phyloP scores from a whole-genome alignment of 129 eudicot genomes.

The Daucus carota region DNA sequence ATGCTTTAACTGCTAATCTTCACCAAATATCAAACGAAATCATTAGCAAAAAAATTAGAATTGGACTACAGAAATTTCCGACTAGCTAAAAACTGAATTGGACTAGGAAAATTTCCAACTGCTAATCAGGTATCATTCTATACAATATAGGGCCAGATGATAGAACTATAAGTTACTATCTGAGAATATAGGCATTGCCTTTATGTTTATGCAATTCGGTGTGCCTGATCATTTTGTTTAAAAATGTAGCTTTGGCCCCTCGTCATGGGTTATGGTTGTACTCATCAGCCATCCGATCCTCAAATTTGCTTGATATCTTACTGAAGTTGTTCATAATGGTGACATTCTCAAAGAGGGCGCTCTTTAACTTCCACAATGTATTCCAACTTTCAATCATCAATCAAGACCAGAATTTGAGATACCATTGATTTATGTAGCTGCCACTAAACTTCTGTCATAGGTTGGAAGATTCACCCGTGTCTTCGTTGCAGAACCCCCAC shows the following conservation, averaged over 20 bases:
- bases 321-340: neutral
- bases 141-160: neutral
- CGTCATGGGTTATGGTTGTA: neutral
- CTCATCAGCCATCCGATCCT: neutral
- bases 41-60: too few species aligned
- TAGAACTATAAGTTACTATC: neutral
- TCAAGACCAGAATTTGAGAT: neutral
- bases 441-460: neutral
- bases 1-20: neutral
- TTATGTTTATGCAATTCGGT: neutral
- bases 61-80: too few species aligned
- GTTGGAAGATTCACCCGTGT: slow-evolving; percentile 1
- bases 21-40: neutral
- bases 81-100: neutral
- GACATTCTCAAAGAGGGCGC: neutral
- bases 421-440: neutral
- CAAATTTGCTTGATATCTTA: too few species aligned
- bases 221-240: neutral
- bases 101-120: neutral
- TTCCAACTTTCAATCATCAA: neutral
- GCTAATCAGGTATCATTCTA: neutral
- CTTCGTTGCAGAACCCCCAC: slow-evolving; percentile 6
- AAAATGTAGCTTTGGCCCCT: neutral
- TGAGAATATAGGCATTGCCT: neutral
- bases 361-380: neutral